Percentiles rank a stretch among this genome's conserved stretches.
Evolutionary conservation across 306 rosid species (phyloP).

Genomic region (Vicia sativa): DNA sequence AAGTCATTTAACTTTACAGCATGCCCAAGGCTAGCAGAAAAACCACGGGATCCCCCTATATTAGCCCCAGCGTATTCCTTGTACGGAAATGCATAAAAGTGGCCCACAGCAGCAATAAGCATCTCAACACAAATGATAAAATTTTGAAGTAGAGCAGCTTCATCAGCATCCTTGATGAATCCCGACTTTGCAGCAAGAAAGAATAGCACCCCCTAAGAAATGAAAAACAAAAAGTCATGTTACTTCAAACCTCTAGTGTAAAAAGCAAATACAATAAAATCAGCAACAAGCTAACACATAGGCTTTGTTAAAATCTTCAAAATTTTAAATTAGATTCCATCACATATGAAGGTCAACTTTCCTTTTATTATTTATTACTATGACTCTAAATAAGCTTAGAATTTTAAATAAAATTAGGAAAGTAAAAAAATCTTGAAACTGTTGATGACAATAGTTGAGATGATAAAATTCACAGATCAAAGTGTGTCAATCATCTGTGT

Average conservation of each 20-base stretch:
- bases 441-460: not conserved
- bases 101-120: constrained; percentile 94
- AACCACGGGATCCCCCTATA: constrained; percentile 70
- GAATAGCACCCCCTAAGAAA: constrained; percentile 83
- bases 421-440: not conserved
- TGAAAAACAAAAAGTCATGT: constrained; percentile 34
- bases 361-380: constrained; percentile 2
- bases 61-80: constrained; percentile 99
- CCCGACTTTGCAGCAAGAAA: constrained; percentile 96
- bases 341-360: not conserved
- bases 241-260: constrained; percentile 16
- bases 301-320: not conserved
- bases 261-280: constrained; percentile 25
- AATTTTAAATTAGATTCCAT: not conserved
- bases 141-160: constrained; percentile 89
- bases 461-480: not conserved
- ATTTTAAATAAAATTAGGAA: constrained; percentile 18
- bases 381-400: not conserved
- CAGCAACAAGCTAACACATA: constrained; percentile 21
- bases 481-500: not conserved
- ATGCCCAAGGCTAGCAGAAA: constrained; percentile 90
- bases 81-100: constrained; percentile 97
- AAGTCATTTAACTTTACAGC: constrained; percentile 90
- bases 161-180: constrained; percentile 76
- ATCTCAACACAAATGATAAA: constrained; percentile 96